Conservation (phyloP, 1,284 basidiomycete genomes). For the Irpex rosettiformis region DNA sequence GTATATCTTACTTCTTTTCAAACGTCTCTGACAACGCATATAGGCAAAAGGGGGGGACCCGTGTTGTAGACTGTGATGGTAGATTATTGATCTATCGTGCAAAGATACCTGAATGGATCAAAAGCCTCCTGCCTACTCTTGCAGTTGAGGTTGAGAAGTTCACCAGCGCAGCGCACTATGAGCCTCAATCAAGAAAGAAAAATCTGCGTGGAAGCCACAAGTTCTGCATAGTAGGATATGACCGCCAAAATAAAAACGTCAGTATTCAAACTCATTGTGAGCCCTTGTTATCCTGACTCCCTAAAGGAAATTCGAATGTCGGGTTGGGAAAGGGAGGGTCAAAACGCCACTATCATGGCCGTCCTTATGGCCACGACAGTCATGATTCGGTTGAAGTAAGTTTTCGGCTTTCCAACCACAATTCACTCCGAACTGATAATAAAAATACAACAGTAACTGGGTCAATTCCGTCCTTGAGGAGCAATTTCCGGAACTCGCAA, state of each 20-base stretch:
- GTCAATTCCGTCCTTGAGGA: background rate
- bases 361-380: too few species aligned
- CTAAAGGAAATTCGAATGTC: too few species aligned
- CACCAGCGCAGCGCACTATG: background rate
- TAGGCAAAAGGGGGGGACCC: background rate
- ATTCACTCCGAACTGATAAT: background rate
- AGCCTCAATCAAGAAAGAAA: background rate
- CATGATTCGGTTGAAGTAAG: too few species aligned
- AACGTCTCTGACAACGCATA: background rate
- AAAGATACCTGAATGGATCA: too few species aligned
- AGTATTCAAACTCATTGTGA: too few species aligned
- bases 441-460: background rate
- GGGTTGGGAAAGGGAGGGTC: too few species aligned
- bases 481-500: background rate
- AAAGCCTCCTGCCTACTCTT: too few species aligned
- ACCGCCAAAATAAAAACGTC: background rate
- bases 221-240: background rate
- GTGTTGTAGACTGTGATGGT: background rate
- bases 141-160: background rate
- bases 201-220: background rate
- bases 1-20: background rate
- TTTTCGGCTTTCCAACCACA: too few species aligned
- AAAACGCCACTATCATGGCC: too few species aligned
- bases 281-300: too few species aligned
- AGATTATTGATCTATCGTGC: background rate